Evolutionary conservation across 768 basidiomycete genomes (phyloP).

Genomic region (Rubroboletus satanas): DNA sequence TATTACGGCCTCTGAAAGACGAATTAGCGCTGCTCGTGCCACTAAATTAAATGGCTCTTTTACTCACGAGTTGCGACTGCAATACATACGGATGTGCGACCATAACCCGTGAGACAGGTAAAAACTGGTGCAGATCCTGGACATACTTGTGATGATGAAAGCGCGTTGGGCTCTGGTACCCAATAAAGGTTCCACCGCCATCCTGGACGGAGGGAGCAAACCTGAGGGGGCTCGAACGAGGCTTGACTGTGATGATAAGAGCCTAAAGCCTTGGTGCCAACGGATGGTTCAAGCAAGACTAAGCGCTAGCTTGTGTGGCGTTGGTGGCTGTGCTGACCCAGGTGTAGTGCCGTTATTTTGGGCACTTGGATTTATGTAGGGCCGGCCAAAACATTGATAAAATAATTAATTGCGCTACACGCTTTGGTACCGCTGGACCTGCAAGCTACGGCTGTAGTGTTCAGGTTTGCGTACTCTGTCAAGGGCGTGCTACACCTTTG

Average conservation of each 20-base stretch:
- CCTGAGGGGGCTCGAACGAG: constrained; percentile 7
- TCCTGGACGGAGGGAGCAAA: constrained; percentile 31
- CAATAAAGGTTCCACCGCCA: constrained; percentile 70
- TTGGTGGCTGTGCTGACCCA: constrained; percentile 7
- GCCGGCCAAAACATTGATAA: no score
- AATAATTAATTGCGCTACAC: no score
- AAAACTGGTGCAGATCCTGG: background rate
- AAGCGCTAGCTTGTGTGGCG: background rate
- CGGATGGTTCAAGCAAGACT: background rate
- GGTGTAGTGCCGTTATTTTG: no score
- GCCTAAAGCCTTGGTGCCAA: background rate
- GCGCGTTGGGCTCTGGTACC: constrained; percentile 68
- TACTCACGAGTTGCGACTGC: constrained; percentile 60
- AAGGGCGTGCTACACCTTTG: no score
- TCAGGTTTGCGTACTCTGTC: no score
- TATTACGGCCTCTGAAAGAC: constrained; percentile 59
- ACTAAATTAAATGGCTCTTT: background rate
- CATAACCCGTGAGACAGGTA: constrained; percentile 4
- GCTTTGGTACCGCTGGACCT: no score
- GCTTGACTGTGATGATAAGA: constrained; percentile 12
- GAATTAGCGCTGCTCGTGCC: background rate
- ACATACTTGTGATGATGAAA: constrained; percentile 69
- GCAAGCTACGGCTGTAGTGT: no score
- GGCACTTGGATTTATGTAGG: no score
- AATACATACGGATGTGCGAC: constrained; percentile 2